Evolutionary conservation across 2,329 filamentous ascomycete genomes (phyloP), one percentile per base, ranked within the genome.

Genomic region (Juglanconis oblonga): DNA sequence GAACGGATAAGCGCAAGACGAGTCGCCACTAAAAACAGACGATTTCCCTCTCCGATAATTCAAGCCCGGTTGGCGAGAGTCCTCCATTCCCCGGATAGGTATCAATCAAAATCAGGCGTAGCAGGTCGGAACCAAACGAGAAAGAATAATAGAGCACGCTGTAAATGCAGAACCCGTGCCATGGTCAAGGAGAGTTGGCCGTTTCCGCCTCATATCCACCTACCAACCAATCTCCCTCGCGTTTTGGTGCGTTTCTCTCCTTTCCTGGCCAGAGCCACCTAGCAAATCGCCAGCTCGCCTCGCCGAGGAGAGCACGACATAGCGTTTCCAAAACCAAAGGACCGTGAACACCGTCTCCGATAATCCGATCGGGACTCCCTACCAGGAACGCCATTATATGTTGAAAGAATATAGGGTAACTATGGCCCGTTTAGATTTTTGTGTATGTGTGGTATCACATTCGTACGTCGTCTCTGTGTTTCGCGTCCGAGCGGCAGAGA

Each of bases 401-500:
- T 60, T 40, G 45, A 55, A 50, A 51, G 35, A 33, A 48, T 44
- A 38, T 54, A 52, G 40, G 54, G 42, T 13, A 5, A 38, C 48
- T 54, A 52, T 50, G 40, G 49, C 50, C 36, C 44, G 31, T 57
- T 52, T 13, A 57, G 44, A 57, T 48, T 57, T 51, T 59, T 38
- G 8, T 48, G 8, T 48, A 48, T 52, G 55, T 51, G 24, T 63
- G 55, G 48, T 61, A 51, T 54, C 58, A 50, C 47, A 48, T 55
- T 61, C 61, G 61, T 57, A 38, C 40, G 52, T 57, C 24, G 52
- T 63, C 61, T 62, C 62, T 56, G 55, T 57, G 38, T 63, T 58
- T 59, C 56, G 52, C 55, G 56, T 51, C 65, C 54, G 58, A 52
- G 57, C 57, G 58, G 59, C 38, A 48, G 57, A 58, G 55, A 48